A percentile compares a stretch with the other conserved stretches of the same genome.
Evolutionary conservation across 225 moss, liverwort and hornwort genomes (phyloP).

Genomic region (Bryoerythrophyllum caledonicum): DNA sequence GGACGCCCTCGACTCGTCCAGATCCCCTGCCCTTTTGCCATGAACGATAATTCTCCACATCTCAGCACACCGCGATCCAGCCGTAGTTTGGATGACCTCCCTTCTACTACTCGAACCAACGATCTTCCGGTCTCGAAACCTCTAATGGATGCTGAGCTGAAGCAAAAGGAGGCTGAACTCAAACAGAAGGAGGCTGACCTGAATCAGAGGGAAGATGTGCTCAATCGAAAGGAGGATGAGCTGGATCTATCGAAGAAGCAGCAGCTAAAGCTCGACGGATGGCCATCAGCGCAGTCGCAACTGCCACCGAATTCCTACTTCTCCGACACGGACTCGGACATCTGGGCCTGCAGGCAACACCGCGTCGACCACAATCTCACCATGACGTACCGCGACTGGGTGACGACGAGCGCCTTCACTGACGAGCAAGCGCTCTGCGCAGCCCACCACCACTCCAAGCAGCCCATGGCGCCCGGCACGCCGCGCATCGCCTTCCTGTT

Average conservation of each 20-base stretch:
- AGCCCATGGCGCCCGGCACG: neutral
- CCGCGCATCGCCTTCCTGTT: slow-evolving; percentile 38
- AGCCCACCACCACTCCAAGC: slow-evolving; percentile 25
- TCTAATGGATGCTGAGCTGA: neutral
- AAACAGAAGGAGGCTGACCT: neutral
- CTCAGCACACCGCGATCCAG: neutral
- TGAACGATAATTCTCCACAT: neutral
- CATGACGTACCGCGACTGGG: slow-evolving; percentile 18
- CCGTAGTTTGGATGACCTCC: neutral
- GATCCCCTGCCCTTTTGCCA: neutral
- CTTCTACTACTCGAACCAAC: neutral
- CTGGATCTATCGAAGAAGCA: neutral
- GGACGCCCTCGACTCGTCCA: neutral
- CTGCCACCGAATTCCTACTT: slow-evolving; percentile 35
- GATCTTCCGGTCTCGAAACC: too few species aligned
- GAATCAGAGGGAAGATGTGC: neutral
- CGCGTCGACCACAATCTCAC: neutral
- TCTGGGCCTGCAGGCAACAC: slow-evolving; percentile 32
- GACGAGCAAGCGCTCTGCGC: slow-evolving; percentile 29
- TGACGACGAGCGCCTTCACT: neutral
- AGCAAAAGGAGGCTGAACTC: neutral
- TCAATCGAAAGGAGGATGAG: neutral
- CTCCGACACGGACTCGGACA: slow-evolving; percentile 18
- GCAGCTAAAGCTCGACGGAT: neutral
- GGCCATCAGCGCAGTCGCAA: neutral